A percentile compares a stretch with the other conserved stretches of the same genome.
Evolutionary conservation across 129 eudicot genomes (phyloP).

Genomic region (Daucus carota): DH1_v3.0 NC_030387.2:4011001-4011500

Average conservation of each 20-base stretch:
- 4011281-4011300: background rate
- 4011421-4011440: background rate
- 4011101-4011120: background rate
- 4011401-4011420: background rate
- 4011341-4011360: background rate
- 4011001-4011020: background rate
- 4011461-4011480: background rate
- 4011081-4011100: background rate
- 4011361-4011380: background rate
- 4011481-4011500: background rate
- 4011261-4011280: background rate
- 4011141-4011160: background rate
- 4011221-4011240: background rate
- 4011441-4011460: too few species aligned
- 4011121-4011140: background rate
- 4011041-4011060: background rate
- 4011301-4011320: background rate
- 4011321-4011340: background rate
- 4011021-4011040: background rate
- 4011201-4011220: background rate
- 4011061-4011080: background rate
- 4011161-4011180: background rate
- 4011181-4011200: background rate
- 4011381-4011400: background rate
- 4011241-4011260: background rate